Evolutionary conservation across 2,329 filamentous ascomycete species (phyloP).

Genomic region (Sporothrix dimorphospora): DNA sequence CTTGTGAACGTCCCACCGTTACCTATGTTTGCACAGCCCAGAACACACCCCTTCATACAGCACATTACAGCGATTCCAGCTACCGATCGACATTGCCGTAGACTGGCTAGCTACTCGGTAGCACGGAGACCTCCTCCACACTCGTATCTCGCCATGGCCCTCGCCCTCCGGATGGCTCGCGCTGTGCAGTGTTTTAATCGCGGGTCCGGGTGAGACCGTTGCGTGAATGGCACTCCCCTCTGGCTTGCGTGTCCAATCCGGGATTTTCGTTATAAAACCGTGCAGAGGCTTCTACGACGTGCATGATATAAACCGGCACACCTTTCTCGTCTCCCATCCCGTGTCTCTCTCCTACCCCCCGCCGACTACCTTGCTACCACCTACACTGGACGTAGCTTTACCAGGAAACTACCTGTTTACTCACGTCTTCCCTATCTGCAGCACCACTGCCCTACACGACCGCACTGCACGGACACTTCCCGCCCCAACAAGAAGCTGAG

Average conservation of each 20-base stretch:
- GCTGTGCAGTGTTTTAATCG: not conserved
- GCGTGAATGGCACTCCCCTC: not conserved
- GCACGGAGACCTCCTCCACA: constrained; percentile 14
- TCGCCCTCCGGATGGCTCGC: not conserved
- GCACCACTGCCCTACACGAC: not conserved
- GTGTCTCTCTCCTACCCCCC: not conserved
- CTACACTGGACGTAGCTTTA: not conserved
- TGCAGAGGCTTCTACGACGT: not conserved
- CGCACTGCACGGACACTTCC: not conserved
- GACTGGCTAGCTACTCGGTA: constrained; percentile 2
- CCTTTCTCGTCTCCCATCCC: not conserved
- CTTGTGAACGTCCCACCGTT: not conserved
- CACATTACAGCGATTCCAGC: not conserved
- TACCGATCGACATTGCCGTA: constrained; percentile 30
- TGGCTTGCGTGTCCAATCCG: not conserved
- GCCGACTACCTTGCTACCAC: not conserved
- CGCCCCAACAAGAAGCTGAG: not conserved
- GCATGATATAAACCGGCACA: constrained; percentile 17
- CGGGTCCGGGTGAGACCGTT: constrained; percentile 1
- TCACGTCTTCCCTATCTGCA: not conserved
- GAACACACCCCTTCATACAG: not conserved
- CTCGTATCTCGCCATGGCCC: not conserved
- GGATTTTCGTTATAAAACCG: constrained; percentile 9
- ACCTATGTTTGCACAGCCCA: not conserved
- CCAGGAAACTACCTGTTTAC: not conserved